phyloP scores from a whole-genome alignment of 352 stramenopile species.

The Pythium coloratum region DNA sequence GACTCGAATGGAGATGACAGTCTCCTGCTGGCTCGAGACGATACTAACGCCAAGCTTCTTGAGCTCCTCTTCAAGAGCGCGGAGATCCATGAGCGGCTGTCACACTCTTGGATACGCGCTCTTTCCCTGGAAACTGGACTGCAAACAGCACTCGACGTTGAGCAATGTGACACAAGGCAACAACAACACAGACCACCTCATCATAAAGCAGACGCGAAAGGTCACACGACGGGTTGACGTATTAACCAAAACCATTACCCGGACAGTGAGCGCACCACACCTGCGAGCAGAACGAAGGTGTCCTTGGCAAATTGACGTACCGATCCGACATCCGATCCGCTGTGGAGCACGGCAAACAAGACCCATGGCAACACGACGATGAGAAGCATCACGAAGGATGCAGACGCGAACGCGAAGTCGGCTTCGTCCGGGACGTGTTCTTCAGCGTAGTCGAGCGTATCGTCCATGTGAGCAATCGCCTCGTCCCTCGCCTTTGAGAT shows the following conservation, averaged over 20 bases:
- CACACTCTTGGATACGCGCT: neutral
- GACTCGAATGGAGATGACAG: slow-evolving; percentile 74
- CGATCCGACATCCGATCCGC: slow-evolving; percentile 20
- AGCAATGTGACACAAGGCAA: neutral
- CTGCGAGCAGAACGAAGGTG: slow-evolving; percentile 19
- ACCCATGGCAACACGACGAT: slow-evolving; percentile 35
- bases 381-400: slow-evolving; percentile 27
- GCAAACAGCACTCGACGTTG: neutral
- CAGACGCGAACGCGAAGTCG: slow-evolving; percentile 21
- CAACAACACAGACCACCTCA: slow-evolving; percentile 13
- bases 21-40: slow-evolving; percentile 74
- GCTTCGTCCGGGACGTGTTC: slow-evolving; percentile 24
- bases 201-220: slow-evolving; percentile 27
- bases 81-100: slow-evolving; percentile 38
- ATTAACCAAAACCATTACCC: slow-evolving; percentile 33
- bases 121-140: neutral
- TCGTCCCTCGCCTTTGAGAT: slow-evolving; percentile 21
- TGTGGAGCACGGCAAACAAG: slow-evolving; percentile 28
- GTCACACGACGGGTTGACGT: slow-evolving; percentile 22
- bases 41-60: slow-evolving; percentile 78
- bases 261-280: slow-evolving; percentile 18
- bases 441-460: slow-evolving; percentile 35
- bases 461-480: slow-evolving; percentile 28
- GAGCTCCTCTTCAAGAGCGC: slow-evolving; percentile 71
- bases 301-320: slow-evolving; percentile 24